Evolutionary conservation across 2,329 filamentous ascomycete genomes (phyloP).

Genomic region (Fusarium setosum): DNA sequence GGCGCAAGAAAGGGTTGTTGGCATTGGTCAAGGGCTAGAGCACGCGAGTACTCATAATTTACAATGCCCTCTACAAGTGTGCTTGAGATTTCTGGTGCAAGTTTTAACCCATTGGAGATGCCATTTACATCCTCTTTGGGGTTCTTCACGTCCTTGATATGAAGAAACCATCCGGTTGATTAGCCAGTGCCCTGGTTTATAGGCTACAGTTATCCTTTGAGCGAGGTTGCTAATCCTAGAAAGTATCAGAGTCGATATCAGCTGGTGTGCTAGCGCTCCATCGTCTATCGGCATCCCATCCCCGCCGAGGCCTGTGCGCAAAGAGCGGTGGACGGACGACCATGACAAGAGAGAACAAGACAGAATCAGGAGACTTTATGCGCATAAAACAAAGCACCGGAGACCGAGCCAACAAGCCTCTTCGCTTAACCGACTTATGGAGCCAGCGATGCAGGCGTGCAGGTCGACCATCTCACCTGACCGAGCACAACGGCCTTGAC

Average conservation of each 20-base stretch:
- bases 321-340: slow-evolving; percentile 35
- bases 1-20: slow-evolving; percentile 45
- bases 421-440: slow-evolving; percentile 2
- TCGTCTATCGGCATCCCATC: not conserved
- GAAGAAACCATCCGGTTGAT: not conserved
- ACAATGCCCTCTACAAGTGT: slow-evolving; percentile 11
- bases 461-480: slow-evolving; percentile 41
- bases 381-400: slow-evolving; percentile 4
- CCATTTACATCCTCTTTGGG: not conserved
- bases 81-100: slow-evolving; percentile 6
- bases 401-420: slow-evolving; percentile 15
- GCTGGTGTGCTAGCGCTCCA: not conserved
- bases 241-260: not conserved
- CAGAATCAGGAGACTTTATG: slow-evolving; percentile 6
- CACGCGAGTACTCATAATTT: slow-evolving; percentile 25
- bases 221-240: not conserved
- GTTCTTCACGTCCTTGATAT: not conserved
- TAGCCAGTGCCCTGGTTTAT: not conserved
- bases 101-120: not conserved
- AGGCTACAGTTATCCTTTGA: not conserved
- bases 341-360: not conserved
- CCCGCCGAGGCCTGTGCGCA: slow-evolving; percentile 30
- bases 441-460: slow-evolving; percentile 27
- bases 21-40: slow-evolving; percentile 21
- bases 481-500: slow-evolving; percentile 6